Conservation (phyloP, 2,329 filamentous ascomycete genomes). For the Penicillium psychrosexuale region DNA sequence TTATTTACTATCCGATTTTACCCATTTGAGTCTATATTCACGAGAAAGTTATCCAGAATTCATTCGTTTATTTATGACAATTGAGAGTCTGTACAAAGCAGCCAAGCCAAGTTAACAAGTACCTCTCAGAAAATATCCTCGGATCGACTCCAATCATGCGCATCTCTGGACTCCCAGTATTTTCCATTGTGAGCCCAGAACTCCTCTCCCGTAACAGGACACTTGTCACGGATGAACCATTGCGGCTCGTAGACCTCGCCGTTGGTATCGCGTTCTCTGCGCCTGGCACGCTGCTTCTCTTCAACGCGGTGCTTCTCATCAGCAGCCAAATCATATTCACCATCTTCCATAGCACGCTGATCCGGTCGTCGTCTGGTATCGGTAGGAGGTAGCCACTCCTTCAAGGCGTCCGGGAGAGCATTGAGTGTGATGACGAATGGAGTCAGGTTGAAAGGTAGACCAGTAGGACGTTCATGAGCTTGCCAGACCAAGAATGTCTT, state of each 20-base stretch:
- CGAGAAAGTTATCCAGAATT: not conserved
- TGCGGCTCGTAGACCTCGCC: conserved; percentile 80
- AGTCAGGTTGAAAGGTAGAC: conserved; percentile 94
- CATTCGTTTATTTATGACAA: conserved; percentile 15
- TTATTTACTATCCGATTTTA: not conserved
- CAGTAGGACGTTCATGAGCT: conserved; percentile 72
- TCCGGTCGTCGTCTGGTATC: conserved; percentile 91
- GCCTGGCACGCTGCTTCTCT: conserved; percentile 77
- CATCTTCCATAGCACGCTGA: conserved; percentile 97
- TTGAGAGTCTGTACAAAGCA: conserved; percentile 14
- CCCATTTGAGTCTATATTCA: not conserved
- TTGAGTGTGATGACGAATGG: conserved; percentile 95
- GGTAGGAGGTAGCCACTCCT: conserved; percentile 77
- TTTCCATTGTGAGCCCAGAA: conserved; percentile 87
- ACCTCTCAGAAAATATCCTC: conserved; percentile 67
- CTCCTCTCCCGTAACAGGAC: conserved; percentile 77
- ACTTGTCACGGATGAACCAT: conserved; percentile 76
- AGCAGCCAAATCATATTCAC: conserved; percentile 91
- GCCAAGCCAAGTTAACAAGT: not conserved
- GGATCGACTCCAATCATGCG: conserved; percentile 63
- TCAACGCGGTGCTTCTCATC: conserved; percentile 92
- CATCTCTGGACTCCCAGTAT: conserved; percentile 74
- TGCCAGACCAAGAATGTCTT: conserved; percentile 93
- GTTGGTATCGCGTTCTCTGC: conserved; percentile 67
- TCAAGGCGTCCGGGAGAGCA: conserved; percentile 78